Conservation (phyloP, 768 basidiomycete species). For the Termitomyces sp. region DNA sequence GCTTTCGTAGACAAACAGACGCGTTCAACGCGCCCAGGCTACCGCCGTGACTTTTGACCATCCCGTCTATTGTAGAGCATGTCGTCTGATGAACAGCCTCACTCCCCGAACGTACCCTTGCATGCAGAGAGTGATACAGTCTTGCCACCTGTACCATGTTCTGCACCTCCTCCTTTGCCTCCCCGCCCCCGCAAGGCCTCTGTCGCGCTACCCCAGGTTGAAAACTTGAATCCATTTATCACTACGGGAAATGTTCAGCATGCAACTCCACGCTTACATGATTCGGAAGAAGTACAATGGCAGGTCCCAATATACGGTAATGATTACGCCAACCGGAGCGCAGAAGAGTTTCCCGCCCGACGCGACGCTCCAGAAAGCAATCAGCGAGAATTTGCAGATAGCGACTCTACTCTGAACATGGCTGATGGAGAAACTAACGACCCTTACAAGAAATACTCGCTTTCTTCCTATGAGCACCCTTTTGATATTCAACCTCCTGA, state of each 20-base stretch:
- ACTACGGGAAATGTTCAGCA: constrained; percentile 6
- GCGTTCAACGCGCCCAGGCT: constrained; percentile 12
- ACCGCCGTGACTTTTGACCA: neutral
- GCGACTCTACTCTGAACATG: constrained; percentile 35
- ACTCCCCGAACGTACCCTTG: neutral
- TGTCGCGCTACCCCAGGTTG: neutral
- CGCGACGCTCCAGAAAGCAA: constrained; percentile 17
- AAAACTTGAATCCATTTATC: constrained; percentile 10
- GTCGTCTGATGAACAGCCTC: constrained; percentile 8
- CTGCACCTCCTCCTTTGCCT: constrained; percentile 3
- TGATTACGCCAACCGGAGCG: constrained; percentile 15
- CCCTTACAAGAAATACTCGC: constrained; percentile 40
- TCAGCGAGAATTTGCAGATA: constrained; percentile 34
- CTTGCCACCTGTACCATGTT: neutral
- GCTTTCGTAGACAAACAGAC: constrained; percentile 11
- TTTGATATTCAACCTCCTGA: constrained; percentile 58
- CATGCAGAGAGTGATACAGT: neutral
- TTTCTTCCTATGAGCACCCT: constrained; percentile 60
- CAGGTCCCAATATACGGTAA: constrained; percentile 27
- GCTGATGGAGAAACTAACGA: constrained; percentile 20
- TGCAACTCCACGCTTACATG: constrained; percentile 15
- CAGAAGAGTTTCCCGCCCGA: constrained; percentile 28
- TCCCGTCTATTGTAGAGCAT: neutral
- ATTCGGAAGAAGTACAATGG: constrained; percentile 24
- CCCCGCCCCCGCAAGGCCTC: constrained; percentile 6